These are phyloP conservation scores for Penicillium sp. DNA, from an alignment of 2,329 filamentous ascomycete genomes.

Conservation along the genomic window DNA sequence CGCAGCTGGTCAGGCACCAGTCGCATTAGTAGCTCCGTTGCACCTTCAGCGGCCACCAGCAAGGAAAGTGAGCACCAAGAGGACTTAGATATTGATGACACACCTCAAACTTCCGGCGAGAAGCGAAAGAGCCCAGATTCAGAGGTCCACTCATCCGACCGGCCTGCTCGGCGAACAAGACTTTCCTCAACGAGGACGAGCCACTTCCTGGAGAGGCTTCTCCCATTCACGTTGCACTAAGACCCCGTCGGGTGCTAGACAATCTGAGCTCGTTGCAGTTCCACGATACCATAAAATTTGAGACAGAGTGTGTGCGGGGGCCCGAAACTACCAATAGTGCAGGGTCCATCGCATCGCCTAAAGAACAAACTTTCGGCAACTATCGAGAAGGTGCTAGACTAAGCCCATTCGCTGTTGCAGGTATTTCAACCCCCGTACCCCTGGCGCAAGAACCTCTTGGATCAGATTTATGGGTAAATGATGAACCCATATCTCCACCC, in stretches of 20 bases:
- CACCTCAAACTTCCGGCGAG: background rate
- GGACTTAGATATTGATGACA: background rate
- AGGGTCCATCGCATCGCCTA: background rate
- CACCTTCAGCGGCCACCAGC: background rate
- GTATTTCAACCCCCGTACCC: background rate
- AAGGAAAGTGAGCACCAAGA: background rate
- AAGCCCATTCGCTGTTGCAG: background rate
- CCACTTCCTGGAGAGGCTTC: background rate
- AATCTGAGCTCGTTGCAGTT: background rate
- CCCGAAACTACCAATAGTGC: background rate
- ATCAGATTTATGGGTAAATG: too few relatives aligned
- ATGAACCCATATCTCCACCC: too few relatives aligned
- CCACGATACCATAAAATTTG: background rate
- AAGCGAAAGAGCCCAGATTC: background rate
- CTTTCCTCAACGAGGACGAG: background rate
- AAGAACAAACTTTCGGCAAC: background rate
- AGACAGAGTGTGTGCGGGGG: background rate
- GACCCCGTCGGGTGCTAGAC: background rate
- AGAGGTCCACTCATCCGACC: background rate
- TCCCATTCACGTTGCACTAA: background rate
- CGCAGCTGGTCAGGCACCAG: background rate
- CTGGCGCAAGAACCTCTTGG: too few relatives aligned
- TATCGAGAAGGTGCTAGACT: background rate
- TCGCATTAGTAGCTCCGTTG: background rate
- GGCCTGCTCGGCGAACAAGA: background rate